Percentiles rank a stretch among this genome's conserved stretches.
phyloP scores from a whole-genome alignment of 129 eudicot genomes.

The sunflower (Helianthus annuus) region HanXRQr2.0-SUNRISE NC_035436.2:182891891-182892390 shows the following conservation, averaged over 20 bases:
- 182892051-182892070: neutral
- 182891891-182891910: neutral
- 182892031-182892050: conserved; percentile 4
- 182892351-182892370: conserved; percentile 5
- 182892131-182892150: conserved; percentile 14
- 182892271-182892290: conserved; percentile 18
- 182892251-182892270: conserved; percentile 27
- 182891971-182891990: conserved; percentile 7
- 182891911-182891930: conserved; percentile 12
- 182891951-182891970: neutral
- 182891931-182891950: neutral
- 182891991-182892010: conserved; percentile 30
- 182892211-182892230: conserved; percentile 16
- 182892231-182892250: neutral
- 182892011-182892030: conserved; percentile 27
- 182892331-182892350: conserved; percentile 23
- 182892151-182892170: conserved; percentile 6
- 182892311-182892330: conserved; percentile 23
- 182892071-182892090: conserved; percentile 15
- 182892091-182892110: conserved; percentile 30
- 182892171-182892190: neutral
- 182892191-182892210: neutral
- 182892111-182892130: neutral
- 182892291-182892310: conserved; percentile 22
- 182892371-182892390: conserved; percentile 5